These are phyloP conservation scores for Crithidia expoeki DNA, from an alignment of 208 protist genomes.

Conservation along the genomic window DNA sequence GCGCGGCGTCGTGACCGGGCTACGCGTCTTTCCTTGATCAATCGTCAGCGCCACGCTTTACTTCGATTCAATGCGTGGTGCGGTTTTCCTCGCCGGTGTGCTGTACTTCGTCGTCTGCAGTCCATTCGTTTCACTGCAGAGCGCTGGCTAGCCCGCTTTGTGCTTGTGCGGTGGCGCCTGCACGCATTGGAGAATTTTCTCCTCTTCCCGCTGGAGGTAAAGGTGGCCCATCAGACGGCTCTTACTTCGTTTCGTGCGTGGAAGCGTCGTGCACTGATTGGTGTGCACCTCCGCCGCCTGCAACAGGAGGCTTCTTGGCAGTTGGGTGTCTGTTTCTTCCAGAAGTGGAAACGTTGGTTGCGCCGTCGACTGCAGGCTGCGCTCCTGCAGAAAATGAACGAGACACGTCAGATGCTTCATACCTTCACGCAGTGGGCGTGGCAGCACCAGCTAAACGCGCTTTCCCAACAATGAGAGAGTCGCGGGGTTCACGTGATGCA, in stretches of 20 bases:
- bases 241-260: constrained; percentile 16
- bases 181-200: constrained; percentile 18
- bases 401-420: constrained; percentile 7
- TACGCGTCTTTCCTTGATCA: constrained; percentile 14
- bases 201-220: constrained; percentile 17
- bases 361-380: constrained; percentile 24
- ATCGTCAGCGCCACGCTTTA: constrained; percentile 23
- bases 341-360: constrained; percentile 39
- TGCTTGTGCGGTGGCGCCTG: constrained; percentile 23
- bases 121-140: constrained; percentile 22
- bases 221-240: constrained; percentile 14
- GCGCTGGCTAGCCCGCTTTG: constrained; percentile 25
- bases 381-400: constrained; percentile 18
- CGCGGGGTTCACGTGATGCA: too few species aligned
- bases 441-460: constrained; percentile 18
- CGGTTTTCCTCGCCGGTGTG: background rate
- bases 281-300: constrained; percentile 12
- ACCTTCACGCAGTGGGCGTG: constrained; percentile 27
- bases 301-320: constrained; percentile 17
- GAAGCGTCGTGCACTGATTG: constrained; percentile 15
- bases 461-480: background rate
- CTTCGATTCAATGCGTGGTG: constrained; percentile 12
- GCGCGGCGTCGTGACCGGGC: constrained; percentile 5
- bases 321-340: constrained; percentile 20
- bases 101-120: constrained; percentile 11